Percentiles rank a stretch among this genome's conserved stretches.
These are phyloP conservation scores for Lepidium aucheri DNA, from an alignment of 345 rosid species.

Conservation along the genomic window DNA sequence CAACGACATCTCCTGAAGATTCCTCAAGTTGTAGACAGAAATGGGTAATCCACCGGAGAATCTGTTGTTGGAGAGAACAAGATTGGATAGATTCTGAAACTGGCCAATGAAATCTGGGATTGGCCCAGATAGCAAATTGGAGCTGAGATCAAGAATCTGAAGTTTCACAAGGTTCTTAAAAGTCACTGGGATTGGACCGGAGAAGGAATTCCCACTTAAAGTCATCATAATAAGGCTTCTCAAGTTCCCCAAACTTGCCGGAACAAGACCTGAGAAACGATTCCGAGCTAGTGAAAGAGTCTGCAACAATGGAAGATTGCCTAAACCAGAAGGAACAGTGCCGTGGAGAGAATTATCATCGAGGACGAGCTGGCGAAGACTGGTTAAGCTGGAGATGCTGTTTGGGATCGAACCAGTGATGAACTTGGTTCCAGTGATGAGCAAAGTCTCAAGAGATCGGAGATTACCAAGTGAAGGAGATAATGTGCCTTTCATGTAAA, in stretches of 20 bases:
- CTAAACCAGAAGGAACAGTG: slow-evolving; percentile 50
- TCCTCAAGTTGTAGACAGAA: slow-evolving; percentile 48
- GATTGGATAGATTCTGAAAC: slow-evolving; percentile 40
- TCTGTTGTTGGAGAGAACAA: slow-evolving; percentile 64
- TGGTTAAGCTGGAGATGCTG: slow-evolving; percentile 38
- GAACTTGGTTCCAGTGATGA: slow-evolving; percentile 59
- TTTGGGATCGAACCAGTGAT: slow-evolving; percentile 75
- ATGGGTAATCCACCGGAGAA: slow-evolving; percentile 51
- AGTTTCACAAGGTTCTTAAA: slow-evolving; percentile 39
- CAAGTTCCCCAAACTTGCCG: slow-evolving; percentile 53
- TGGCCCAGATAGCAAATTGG: slow-evolving; percentile 55
- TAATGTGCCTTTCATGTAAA: slow-evolving; percentile 74
- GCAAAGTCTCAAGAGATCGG: slow-evolving; percentile 49
- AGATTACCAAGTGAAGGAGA: slow-evolving; percentile 59
- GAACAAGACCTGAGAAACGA: slow-evolving; percentile 54
- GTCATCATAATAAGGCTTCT: slow-evolving; percentile 35
- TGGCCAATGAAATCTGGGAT: slow-evolving; percentile 50
- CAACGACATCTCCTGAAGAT: slow-evolving; percentile 50
- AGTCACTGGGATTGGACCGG: slow-evolving; percentile 63
- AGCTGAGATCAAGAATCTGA: slow-evolving; percentile 73
- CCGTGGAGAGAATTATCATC: slow-evolving; percentile 78
- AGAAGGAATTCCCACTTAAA: slow-evolving; percentile 51
- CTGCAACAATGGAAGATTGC: slow-evolving; percentile 41
- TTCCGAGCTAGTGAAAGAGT: slow-evolving; percentile 62
- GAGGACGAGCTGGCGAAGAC: slow-evolving; percentile 49